These are phyloP conservation scores for Suillus occidentalis DNA, from an alignment of 768 basidiomycete genomes.

Conservation along the genomic window DNA sequence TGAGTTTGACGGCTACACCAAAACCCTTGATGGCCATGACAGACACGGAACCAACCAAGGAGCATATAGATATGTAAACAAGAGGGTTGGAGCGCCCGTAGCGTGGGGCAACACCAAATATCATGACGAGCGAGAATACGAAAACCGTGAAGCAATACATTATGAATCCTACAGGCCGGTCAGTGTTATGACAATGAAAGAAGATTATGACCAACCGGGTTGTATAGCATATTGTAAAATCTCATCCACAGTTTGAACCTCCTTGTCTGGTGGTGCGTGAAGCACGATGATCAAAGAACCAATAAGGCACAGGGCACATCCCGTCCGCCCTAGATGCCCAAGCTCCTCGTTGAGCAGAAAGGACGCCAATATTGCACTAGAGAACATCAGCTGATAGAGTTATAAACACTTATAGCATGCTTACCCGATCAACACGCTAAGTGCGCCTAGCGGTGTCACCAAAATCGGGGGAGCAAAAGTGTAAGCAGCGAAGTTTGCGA, in stretches of 20 bases:
- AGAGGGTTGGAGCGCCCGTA: conserved; percentile 87
- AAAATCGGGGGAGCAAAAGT: conserved; percentile 97
- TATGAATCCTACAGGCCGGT: conserved; percentile 69
- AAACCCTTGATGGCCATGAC: conserved; percentile 99
- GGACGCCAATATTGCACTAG: conserved; percentile 90
- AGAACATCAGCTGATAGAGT: conserved; percentile 13
- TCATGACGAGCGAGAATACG: conserved; percentile 82
- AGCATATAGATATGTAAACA: conserved; percentile 96
- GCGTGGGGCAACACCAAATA: conserved; percentile 79
- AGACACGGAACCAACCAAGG: conserved; percentile 92
- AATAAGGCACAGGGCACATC: conserved; percentile 79
- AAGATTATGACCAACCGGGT: conserved; percentile 59
- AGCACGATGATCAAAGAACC: conserved; percentile 94
- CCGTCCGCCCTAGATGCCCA: conserved; percentile 87
- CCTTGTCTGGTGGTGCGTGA: conserved; percentile 95
- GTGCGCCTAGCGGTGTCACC: conserved; percentile 96
- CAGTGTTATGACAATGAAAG: conserved; percentile 4
- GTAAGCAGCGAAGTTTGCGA: conserved; percentile 93
- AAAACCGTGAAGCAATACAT: conserved; percentile 86
- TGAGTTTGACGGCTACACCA: conserved; percentile 94
- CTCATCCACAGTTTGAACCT: conserved; percentile 89
- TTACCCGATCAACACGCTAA: conserved; percentile 95
- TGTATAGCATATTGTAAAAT: conserved; percentile 91
- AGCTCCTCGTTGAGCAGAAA: conserved; percentile 91
- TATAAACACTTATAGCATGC: conserved; percentile 24